Evolutionary conservation across 1,284 basidiomycete genomes (phyloP), one percentile per base, ranked within the genome.

Genomic region (Gomphus bonarii): DNA sequence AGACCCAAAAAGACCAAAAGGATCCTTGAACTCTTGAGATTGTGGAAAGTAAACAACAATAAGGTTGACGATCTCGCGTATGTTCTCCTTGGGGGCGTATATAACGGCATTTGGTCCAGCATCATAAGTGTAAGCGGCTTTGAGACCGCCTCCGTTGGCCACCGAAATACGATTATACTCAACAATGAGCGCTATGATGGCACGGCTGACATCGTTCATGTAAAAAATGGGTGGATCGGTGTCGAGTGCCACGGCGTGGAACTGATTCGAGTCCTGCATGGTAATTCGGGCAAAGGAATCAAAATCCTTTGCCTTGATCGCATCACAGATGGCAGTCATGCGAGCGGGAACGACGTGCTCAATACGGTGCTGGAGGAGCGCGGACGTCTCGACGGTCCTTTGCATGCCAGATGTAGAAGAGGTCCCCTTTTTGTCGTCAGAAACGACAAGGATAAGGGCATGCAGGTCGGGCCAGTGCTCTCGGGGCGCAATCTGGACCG

Each of bases 31-130:
- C 3, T 75, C 70, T 12, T 82, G 76, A 14, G 75, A 73, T 62
- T 91, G 88, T 0, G 93, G 92, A 79, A 97, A 97, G 72, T 86
- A 95, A 58, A 76, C 73, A 57, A 85, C 72, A 63, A 97, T 78
- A 61, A 91, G 70, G 64, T 82, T 75, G 43, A 93, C 74, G 63
- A 97, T 85, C 70, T 85, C 80, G 62, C 80, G 79, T 67, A 95
- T 76, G 72, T 94, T 82, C 64, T 81, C 77, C 67, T 88, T 79
- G 20, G 82, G 81, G 0, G 93, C 82, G 72, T 99, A 99, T 65
- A 99, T 93, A 65, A 99, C 97, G 1, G 95, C 95, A 72, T 99
- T 99, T 35, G 97, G 97, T 40, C 95, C 95, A 0, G 95, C 97
- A 66, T 99, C 97, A 69, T 91, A 99, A 6, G 97, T 99, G 75